A percentile compares a stretch with the other conserved stretches of the same genome.
These are phyloP conservation scores for Rhododendron molle DNA, from an alignment of 148 eudicot genomes.

Conservation along the genomic window DNA sequence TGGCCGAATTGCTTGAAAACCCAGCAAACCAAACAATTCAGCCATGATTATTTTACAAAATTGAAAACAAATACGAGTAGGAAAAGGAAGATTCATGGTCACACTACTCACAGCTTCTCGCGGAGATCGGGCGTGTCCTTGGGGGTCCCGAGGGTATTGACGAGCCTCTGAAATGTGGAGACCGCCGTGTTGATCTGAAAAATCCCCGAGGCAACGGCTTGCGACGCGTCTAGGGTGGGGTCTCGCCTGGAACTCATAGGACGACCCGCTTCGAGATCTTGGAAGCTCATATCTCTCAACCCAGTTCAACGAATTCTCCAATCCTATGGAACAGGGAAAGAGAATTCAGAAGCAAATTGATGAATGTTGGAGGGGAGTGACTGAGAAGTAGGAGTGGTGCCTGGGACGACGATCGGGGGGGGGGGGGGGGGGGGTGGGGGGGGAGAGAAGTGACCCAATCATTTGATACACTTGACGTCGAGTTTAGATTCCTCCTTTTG, in stretches of 20 bases:
- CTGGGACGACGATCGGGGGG: no score
- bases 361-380: background rate
- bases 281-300: constrained; percentile 58
- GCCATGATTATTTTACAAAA: background rate
- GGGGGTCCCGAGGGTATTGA: constrained; percentile 87
- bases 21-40: background rate
- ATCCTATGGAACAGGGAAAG: background rate
- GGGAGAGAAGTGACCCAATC: no score
- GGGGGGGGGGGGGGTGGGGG: no score
- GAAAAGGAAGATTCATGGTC: background rate
- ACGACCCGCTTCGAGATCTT: constrained; percentile 74
- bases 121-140: constrained; percentile 87
- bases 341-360: background rate
- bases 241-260: constrained; percentile 39
- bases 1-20: background rate
- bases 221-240: constrained; percentile 55
- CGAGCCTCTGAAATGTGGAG: constrained; percentile 76
- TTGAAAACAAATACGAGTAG: background rate
- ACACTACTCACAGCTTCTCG: constrained; percentile 53
- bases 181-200: constrained; percentile 86
- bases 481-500: no score
- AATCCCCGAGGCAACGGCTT: constrained; percentile 63
- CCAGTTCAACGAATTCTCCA: background rate
- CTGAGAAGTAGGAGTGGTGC: background rate
- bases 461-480: no score